A percentile compares a stretch with the other conserved stretches of the same genome.
phyloP scores from a whole-genome alignment of 2,329 filamentous ascomycete species.

The Fusarium miscanthi region DNA sequence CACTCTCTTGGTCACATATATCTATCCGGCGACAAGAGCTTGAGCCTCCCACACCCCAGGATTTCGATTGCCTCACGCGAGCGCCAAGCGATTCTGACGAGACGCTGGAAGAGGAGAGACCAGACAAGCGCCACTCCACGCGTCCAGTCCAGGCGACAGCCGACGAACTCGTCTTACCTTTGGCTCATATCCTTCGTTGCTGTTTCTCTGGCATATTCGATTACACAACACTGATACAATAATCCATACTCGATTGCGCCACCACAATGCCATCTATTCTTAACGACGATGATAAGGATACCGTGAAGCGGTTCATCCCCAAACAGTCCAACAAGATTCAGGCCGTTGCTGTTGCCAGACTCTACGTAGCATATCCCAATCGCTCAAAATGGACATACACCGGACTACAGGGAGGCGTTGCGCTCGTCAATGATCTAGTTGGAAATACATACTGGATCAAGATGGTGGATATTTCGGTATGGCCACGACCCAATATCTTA shows the following conservation, averaged over 20 bases:
- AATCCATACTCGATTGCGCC: slow-evolving; percentile 12
- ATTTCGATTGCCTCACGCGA: slow-evolving; percentile 43
- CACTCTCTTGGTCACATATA: slow-evolving; percentile 34
- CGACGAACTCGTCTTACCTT: slow-evolving; percentile 22
- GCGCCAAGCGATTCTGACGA: slow-evolving; percentile 39
- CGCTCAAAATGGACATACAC: slow-evolving; percentile 91
- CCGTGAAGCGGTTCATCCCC: slow-evolving; percentile 92
- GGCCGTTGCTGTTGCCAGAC: slow-evolving; percentile 89
- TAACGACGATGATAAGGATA: slow-evolving; percentile 94
- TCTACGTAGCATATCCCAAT: slow-evolving; percentile 93
- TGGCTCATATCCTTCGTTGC: slow-evolving; percentile 11
- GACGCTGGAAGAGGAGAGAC: slow-evolving; percentile 37
- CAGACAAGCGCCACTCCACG: slow-evolving; percentile 42
- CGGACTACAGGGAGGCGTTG: slow-evolving; percentile 89
- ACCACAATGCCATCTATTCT: slow-evolving; percentile 74
- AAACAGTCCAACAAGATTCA: slow-evolving; percentile 98
- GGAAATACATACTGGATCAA: slow-evolving; percentile 98
- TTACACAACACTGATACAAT: slow-evolving; percentile 1
- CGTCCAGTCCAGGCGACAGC: slow-evolving; percentile 37
- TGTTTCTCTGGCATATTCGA: slow-evolving; percentile 1
- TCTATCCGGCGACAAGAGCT: slow-evolving; percentile 17
- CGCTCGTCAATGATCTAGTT: slow-evolving; percentile 92
- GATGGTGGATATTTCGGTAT: slow-evolving; percentile 93
- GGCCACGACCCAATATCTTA: slow-evolving; percentile 24
- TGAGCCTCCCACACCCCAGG: slow-evolving; percentile 4